These are phyloP conservation scores for Leccinum pachyderme DNA, from an alignment of 1,284 basidiomycete species.

Conservation along the genomic window DNA sequence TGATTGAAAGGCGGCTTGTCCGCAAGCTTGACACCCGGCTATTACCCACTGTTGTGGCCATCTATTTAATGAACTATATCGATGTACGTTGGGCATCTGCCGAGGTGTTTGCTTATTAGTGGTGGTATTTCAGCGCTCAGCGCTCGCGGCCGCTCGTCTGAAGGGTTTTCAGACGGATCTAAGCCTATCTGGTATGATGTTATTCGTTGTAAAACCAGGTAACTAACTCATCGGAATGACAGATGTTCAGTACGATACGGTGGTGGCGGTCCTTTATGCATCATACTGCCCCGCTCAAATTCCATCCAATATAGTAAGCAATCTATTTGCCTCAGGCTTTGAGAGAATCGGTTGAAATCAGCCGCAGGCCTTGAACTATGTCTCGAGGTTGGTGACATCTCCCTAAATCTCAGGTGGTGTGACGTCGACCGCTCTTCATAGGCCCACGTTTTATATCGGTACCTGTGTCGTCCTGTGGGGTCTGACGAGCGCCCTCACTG, in stretches of 20 bases:
- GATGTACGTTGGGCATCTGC: conserved; percentile 42
- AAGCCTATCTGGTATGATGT: conserved; percentile 36
- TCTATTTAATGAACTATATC: conserved; percentile 70
- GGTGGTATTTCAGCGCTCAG: conserved; percentile 46
- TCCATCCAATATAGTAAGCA: conserved; percentile 61
- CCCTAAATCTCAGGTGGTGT: neutral
- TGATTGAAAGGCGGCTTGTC: conserved; percentile 43
- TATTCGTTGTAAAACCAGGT: neutral
- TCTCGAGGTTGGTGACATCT: neutral
- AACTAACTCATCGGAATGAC: neutral
- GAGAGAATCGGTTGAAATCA: neutral
- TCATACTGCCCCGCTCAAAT: conserved; percentile 63
- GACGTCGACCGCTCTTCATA: conserved; percentile 18
- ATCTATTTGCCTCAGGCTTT: neutral
- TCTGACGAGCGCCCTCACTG: conserved; percentile 58
- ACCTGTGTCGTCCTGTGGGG: conserved; percentile 63
- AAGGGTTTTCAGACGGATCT: conserved; percentile 62
- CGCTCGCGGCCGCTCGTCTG: conserved; percentile 57
- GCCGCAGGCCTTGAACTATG: neutral
- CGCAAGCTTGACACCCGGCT: conserved; percentile 58
- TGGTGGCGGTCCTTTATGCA: conserved; percentile 58
- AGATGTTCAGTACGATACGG: conserved; percentile 62
- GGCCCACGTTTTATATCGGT: conserved; percentile 64
- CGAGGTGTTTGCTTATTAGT: neutral
- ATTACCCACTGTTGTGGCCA: conserved; percentile 57